Conservation (phyloP, 768 basidiomycete genomes). For the Mycena venus region DNA sequence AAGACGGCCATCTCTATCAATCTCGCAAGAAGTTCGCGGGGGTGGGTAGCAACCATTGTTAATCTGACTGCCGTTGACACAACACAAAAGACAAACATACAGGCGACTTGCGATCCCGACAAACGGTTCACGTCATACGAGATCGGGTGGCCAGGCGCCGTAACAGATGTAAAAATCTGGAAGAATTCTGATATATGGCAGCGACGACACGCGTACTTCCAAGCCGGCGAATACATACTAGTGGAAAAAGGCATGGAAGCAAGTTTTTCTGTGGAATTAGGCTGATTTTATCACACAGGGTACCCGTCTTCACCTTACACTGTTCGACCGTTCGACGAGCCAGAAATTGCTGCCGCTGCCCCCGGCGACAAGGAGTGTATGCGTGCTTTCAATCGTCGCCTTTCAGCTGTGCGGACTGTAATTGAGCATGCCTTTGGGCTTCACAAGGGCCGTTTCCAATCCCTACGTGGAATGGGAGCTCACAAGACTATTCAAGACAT, state of each 20-base stretch:
- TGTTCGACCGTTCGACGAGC: constrained; percentile 40
- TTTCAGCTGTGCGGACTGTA: constrained; percentile 34
- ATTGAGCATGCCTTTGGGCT: constrained; percentile 46
- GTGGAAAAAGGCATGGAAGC: constrained; percentile 35
- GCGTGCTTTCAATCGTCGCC: constrained; percentile 32
- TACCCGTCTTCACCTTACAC: constrained; percentile 40
- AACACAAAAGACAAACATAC: background rate
- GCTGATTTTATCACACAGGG: constrained; percentile 17
- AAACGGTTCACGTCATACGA: constrained; percentile 36
- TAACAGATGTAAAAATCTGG: constrained; percentile 32
- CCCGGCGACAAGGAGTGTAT: constrained; percentile 8
- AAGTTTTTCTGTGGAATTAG: background rate
- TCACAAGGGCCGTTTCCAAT: constrained; percentile 43
- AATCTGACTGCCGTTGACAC: too few relatives aligned
- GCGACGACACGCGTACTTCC: constrained; percentile 33
- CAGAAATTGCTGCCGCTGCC: constrained; percentile 25
- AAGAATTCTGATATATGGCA: constrained; percentile 37
- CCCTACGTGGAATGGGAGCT: constrained; percentile 27
- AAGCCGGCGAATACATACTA: constrained; percentile 34
- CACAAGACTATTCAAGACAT: constrained; percentile 34
- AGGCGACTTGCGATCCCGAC: constrained; percentile 35
- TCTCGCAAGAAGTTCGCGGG: too few relatives aligned
- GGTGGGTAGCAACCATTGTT: too few relatives aligned
- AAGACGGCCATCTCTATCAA: too few relatives aligned
- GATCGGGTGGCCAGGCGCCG: constrained; percentile 39